phyloP scores from a whole-genome alignment of 2,329 filamentous ascomycete genomes.

The Phaeosphaeriaceae sp. region DNA sequence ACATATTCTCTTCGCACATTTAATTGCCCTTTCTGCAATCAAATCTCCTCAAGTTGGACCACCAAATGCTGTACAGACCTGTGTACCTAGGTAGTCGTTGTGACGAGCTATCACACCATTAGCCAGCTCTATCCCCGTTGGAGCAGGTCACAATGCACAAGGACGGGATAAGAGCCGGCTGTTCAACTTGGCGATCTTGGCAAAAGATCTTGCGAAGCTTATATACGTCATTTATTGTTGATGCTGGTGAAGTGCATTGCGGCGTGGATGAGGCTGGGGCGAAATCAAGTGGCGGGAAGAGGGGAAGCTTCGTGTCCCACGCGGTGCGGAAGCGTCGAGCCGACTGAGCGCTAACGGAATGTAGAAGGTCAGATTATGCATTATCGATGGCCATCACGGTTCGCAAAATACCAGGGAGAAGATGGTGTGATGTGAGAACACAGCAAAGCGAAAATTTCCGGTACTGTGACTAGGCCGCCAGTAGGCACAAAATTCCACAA shows the following conservation, averaged over 20 bases:
- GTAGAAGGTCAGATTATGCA: background rate
- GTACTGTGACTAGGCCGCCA: too few relatives aligned
- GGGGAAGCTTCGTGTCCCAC: conserved; percentile 5
- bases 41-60: background rate
- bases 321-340: background rate
- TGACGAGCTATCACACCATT: background rate
- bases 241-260: background rate
- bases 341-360: background rate
- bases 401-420: background rate
- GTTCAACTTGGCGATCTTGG: conserved; percentile 18
- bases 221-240: conserved; percentile 24
- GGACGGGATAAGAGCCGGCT: conserved; percentile 14
- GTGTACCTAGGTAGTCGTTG: background rate
- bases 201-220: conserved; percentile 20
- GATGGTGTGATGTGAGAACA: background rate
- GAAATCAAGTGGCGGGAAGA: conserved; percentile 5
- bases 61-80: background rate
- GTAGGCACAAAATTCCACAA: too few relatives aligned
- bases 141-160: conserved; percentile 22
- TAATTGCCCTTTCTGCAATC: too few relatives aligned
- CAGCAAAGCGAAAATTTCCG: too few relatives aligned
- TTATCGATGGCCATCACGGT: background rate
- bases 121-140: conserved; percentile 1
- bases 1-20: background rate
- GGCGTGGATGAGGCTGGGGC: background rate